Percentiles rank a stretch among this genome's conserved stretches.
Conservation (phyloP, 73 alveolate species). For the Tetrahymena elliotti region DNA sequence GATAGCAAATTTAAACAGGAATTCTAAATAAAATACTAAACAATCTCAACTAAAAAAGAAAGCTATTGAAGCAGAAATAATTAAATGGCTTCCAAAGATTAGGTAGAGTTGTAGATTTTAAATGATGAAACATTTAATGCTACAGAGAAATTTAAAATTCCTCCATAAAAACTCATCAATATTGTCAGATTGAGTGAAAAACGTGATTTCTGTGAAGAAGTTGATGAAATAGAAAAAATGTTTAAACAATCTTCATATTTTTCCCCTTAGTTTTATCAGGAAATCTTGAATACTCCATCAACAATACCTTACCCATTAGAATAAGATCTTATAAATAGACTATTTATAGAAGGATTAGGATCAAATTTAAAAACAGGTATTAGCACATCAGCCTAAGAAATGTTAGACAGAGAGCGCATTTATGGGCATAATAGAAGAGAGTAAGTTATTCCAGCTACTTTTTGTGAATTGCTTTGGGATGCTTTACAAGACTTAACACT, state of each 20-base stretch:
- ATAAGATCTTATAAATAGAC: neutral
- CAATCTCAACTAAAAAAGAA: neutral
- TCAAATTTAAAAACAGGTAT: neutral
- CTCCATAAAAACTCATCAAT: neutral
- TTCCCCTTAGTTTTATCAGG: neutral
- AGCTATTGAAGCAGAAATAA: neutral
- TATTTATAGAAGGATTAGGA: neutral
- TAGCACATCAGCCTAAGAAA: neutral
- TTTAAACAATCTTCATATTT: neutral
- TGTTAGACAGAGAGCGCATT: conserved; percentile 1
- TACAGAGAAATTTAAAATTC: neutral
- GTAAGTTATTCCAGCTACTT: conserved; percentile 4
- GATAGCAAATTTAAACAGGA: neutral
- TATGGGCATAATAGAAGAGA: conserved; percentile 26
- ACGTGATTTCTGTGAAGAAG: neutral
- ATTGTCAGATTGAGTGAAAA: neutral
- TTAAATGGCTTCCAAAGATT: neutral
- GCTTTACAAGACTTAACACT: conserved; percentile 88
- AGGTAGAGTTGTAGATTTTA: neutral
- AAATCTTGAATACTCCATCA: neutral
- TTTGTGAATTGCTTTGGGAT: conserved; percentile 51
- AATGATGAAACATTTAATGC: neutral
- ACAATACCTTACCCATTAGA: neutral
- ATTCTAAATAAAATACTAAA: neutral
- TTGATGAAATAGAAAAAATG: neutral